Percentiles rank a stretch among this genome's conserved stretches.
Evolutionary conservation across 495 filamentous ascomycete species (phyloP).

Genomic region (Penicillium herquei): DNA sequence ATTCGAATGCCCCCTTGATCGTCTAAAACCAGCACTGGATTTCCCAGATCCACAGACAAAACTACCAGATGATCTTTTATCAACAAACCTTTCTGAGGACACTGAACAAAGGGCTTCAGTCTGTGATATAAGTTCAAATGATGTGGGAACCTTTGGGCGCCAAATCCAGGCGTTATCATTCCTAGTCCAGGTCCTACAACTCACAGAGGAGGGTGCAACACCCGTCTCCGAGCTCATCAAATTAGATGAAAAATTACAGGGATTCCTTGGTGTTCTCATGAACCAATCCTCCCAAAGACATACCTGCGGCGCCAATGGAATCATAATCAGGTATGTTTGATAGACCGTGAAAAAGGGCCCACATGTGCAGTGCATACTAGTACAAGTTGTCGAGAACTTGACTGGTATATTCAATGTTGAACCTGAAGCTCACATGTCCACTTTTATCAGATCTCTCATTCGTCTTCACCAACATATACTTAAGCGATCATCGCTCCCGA

Average conservation of each 20-base stretch:
- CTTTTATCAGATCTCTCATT: not conserved
- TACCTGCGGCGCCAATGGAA: slow-evolving; percentile 4
- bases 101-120: not conserved
- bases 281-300: not conserved
- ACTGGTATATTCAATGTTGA: no score
- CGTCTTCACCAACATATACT: slow-evolving; percentile 2
- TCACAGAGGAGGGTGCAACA: not conserved
- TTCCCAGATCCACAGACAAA: not conserved
- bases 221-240: not conserved
- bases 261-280: slow-evolving; percentile 1
- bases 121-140: not conserved
- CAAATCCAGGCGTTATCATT: slow-evolving; percentile 2
- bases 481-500: not conserved
- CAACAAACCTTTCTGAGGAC: not conserved
- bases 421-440: no score
- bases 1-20: not conserved
- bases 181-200: not conserved
- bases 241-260: slow-evolving; percentile 3
- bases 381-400: no score
- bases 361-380: no score
- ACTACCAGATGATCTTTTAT: not conserved
- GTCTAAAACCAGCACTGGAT: not conserved
- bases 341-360: no score
- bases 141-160: slow-evolving; percentile 5
- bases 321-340: slow-evolving; percentile 3